Evolutionary conservation across 306 rosid genomes (phyloP).

Genomic region (Gleditsia sinensis): DNA sequence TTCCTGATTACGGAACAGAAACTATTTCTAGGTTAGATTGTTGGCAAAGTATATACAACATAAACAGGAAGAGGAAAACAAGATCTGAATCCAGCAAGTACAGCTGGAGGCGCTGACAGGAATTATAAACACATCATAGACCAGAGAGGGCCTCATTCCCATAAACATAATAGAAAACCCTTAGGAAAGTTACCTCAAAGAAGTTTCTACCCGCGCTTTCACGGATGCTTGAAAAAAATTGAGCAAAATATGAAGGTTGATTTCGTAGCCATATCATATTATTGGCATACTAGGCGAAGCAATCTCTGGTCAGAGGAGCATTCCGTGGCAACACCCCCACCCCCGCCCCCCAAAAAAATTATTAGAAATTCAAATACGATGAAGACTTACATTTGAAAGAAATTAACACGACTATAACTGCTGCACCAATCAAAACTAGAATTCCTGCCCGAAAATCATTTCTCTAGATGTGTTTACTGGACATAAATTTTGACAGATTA

Average conservation of each 20-base stretch:
- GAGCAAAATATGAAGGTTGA: constrained; percentile 31
- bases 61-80: constrained; percentile 25
- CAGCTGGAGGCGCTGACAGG: constrained; percentile 42
- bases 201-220: constrained; percentile 31
- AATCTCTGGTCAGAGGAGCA: background rate
- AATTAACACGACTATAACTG: background rate
- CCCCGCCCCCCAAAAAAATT: no score
- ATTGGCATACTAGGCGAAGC: background rate
- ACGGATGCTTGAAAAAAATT: constrained; percentile 32
- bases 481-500: constrained; percentile 11
- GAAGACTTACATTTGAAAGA: background rate
- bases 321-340: background rate
- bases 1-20: constrained; percentile 22
- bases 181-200: constrained; percentile 14
- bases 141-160: constrained; percentile 41
- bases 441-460: background rate
- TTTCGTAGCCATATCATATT: background rate
- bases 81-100: constrained; percentile 36
- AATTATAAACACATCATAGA: constrained; percentile 28
- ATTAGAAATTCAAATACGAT: background rate
- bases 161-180: constrained; percentile 15
- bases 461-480: constrained; percentile 21
- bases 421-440: background rate
- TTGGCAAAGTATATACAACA: constrained; percentile 26
- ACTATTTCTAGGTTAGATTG: constrained; percentile 30